Base-by-base conservation (phyloP, 257 asterid species). In the Gardenia jasminoides region DNA sequence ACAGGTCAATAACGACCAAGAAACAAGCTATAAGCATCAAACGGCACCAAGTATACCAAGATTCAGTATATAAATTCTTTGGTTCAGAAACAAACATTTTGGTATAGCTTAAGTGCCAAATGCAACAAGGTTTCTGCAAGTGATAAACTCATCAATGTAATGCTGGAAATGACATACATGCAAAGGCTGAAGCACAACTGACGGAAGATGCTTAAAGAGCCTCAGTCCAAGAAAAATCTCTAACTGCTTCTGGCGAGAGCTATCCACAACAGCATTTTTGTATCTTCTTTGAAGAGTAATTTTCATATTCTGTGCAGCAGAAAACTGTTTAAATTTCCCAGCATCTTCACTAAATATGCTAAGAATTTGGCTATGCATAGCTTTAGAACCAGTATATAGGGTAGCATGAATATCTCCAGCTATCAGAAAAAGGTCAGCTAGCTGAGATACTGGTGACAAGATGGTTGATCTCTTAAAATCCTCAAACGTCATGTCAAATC, bases 291-390 rank as follows among this genome's bases (percentile, higher is more conserved):
- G 98, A 48, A 95, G 85, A 79, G 99, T 95, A 85, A 95, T 95
- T 87, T 90, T 91, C 93, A 95, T 76, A 87, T 95, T 95, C 90
- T 95, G 98, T 62, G 99, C 98, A 81, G 96, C 99, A 87, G 99
- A 95, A 79, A 93, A 93, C 90, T 95, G 98, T 81, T 95, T 95
- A 86, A 93, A 95, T 79, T 95, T 95, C 79, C 98, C 99, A 46
- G 94, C 89, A 70, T 93, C 99, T 85, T 93, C 98, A 69, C 80
- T 95, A 83, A 95, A 95, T 85, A 95, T 93, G 96, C 94, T 95
- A 82, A 95, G 98, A 81, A 95, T 95, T 89, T 95, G 99, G 87
- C 99, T 95, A 83, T 95, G 99, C 99, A 95, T 95, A 69, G 99
- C 99, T 86, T 93, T 95, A 70, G 99, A 95, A 77, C 99, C 99